phyloP scores from a whole-genome alignment of 805 yeast species.

The Cyberlindnera veronae region DNA sequence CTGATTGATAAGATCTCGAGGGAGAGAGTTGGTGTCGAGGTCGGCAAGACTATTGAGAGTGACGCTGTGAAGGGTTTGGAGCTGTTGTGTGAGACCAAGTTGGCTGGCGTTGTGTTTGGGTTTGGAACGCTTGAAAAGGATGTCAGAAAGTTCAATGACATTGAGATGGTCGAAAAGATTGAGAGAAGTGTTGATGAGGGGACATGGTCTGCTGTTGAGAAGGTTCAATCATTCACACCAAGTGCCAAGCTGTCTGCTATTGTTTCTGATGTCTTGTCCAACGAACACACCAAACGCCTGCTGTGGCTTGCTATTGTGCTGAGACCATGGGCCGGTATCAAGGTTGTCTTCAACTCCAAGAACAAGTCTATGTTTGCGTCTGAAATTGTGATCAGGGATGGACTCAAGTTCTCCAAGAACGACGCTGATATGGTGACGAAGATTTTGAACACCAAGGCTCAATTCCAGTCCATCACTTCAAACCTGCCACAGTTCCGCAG shows the following conservation, averaged over 20 bases:
- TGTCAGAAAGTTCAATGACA: conserved; percentile 22
- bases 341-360: conserved; percentile 39
- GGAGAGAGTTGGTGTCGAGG: conserved; percentile 86
- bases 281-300: conserved; percentile 13
- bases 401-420: conserved; percentile 59
- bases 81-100: conserved; percentile 50
- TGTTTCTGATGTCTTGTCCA: conserved; percentile 1
- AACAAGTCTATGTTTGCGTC: conserved; percentile 36
- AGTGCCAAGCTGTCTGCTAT: neutral
- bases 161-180: conserved; percentile 3
- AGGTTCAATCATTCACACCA: neutral
- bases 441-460: conserved; percentile 34
- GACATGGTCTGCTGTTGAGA: conserved; percentile 23
- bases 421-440: conserved; percentile 50
- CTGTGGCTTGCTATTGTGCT: conserved; percentile 47
- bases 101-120: conserved; percentile 58
- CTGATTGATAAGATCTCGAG: conserved; percentile 75
- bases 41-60: conserved; percentile 72
- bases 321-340: conserved; percentile 43
- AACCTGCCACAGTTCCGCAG: conserved; percentile 36
- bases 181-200: conserved; percentile 10
- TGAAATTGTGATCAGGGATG: conserved; percentile 58
- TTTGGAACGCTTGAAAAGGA: conserved; percentile 25
- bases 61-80: conserved; percentile 63
- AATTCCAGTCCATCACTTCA: conserved; percentile 29